These are phyloP conservation scores for Oxalis stricta DNA, from an alignment of 441 rosid species.

Conservation along the genomic window DNA sequence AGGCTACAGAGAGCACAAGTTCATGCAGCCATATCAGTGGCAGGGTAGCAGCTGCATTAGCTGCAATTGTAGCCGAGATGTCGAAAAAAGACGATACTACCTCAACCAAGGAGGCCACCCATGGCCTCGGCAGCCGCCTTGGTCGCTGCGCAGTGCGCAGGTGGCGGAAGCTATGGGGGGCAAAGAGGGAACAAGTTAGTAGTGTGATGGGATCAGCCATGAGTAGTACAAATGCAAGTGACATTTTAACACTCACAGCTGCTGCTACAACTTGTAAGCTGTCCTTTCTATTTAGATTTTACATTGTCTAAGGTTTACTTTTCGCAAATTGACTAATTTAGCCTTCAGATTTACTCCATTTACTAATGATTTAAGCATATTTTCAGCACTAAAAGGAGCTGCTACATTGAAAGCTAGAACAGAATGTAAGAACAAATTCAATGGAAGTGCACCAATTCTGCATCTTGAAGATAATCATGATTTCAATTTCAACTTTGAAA, in stretches of 20 bases:
- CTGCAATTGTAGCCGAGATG: constrained; percentile 69
- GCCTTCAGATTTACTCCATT: no score
- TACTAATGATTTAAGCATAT: no score
- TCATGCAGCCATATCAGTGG: constrained; percentile 74
- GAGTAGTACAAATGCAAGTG: constrained; percentile 48
- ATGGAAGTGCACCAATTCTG: constrained; percentile 42
- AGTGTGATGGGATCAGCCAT: constrained; percentile 55
- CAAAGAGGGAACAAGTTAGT: constrained; percentile 56
- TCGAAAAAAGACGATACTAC: constrained; percentile 15
- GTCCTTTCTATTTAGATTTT: background rate
- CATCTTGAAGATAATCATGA: constrained; percentile 44
- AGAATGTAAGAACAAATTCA: constrained; percentile 47
- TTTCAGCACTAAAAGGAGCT: constrained; percentile 73
- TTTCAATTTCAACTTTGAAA: constrained; percentile 42
- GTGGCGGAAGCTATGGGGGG: constrained; percentile 86
- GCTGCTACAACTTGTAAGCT: constrained; percentile 71
- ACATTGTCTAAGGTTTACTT: background rate
- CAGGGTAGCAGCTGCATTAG: constrained; percentile 82
- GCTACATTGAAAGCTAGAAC: constrained; percentile 67
- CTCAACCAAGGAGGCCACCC: constrained; percentile 39
- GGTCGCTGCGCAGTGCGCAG: constrained; percentile 74
- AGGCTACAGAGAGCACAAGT: constrained; percentile 74
- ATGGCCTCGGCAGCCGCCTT: constrained; percentile 83
- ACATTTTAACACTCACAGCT: constrained; percentile 77
- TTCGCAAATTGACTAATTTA: no score